Conservation (phyloP, 1,284 basidiomycete species). For the Malassezia slooffiae region DNA sequence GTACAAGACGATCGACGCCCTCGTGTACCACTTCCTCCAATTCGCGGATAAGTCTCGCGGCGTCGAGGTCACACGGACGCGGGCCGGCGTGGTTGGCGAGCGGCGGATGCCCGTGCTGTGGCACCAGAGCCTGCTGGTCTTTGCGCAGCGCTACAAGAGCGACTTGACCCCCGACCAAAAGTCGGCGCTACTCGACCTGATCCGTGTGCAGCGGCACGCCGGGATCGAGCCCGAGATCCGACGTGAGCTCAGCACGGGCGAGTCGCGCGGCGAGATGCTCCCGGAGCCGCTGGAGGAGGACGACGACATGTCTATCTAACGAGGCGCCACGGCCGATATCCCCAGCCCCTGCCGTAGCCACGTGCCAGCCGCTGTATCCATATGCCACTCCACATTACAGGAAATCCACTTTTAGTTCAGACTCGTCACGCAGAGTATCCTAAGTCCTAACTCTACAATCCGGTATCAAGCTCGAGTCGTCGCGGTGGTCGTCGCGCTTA, state of each 20-base stretch:
- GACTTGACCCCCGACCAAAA: conserved; percentile 96
- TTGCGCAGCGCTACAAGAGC: conserved; percentile 91
- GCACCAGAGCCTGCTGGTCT: conserved; percentile 93
- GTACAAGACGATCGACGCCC: conserved; percentile 92
- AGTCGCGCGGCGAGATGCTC: conserved; percentile 50
- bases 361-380: too few relatives aligned
- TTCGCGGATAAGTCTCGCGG: conserved; percentile 54
- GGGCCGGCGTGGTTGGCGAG: conserved; percentile 21
- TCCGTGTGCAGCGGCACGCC: conserved; percentile 72
- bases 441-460: too few relatives aligned
- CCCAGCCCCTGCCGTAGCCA: too few relatives aligned
- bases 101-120: conserved; percentile 68
- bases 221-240: conserved; percentile 84
- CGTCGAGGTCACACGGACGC: conserved; percentile 31
- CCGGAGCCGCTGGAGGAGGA: conserved; percentile 41
- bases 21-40: conserved; percentile 95
- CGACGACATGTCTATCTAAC: conserved; percentile 18
- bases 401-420: too few relatives aligned
- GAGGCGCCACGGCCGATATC: neutral
- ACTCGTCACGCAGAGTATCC: too few relatives aligned
- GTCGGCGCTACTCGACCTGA: conserved; percentile 85
- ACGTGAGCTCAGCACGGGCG: conserved; percentile 58
- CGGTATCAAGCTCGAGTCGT: too few relatives aligned
- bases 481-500: too few relatives aligned
- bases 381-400: too few relatives aligned